Evolutionary conservation across 2,329 filamentous ascomycete species (phyloP).

Genomic region (Arthrobotrys sphaeroides): DNA sequence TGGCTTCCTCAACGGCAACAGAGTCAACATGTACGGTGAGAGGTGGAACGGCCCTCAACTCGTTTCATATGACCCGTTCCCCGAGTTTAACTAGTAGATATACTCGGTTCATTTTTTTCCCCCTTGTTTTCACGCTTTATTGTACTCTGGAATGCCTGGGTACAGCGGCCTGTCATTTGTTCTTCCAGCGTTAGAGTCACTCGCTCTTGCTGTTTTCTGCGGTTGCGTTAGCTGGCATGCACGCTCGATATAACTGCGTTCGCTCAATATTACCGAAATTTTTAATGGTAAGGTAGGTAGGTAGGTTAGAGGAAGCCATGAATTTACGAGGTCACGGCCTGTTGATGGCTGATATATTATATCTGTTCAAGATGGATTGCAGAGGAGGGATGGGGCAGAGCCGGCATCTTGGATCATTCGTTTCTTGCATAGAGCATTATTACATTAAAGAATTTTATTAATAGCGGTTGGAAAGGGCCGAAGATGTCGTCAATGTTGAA

Average conservation of each 20-base stretch:
- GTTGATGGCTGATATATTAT: neutral
- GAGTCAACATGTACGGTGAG: conserved; percentile 67
- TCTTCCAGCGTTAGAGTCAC: conserved; percentile 27
- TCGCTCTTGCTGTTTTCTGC: conserved; percentile 18
- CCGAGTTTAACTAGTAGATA: conserved; percentile 65
- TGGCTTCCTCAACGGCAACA: conserved; percentile 66
- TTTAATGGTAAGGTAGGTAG: neutral
- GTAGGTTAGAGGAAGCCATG: conserved; percentile 7
- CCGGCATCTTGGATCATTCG: conserved; percentile 26
- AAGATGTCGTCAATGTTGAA: conserved; percentile 2
- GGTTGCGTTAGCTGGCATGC: conserved; percentile 7
- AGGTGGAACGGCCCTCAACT: conserved; percentile 66
- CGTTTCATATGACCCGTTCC: conserved; percentile 65
- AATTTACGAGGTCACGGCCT: conserved; percentile 27
- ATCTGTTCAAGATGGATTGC: conserved; percentile 12
- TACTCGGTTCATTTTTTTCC: neutral
- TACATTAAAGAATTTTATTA: conserved; percentile 19
- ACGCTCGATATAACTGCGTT: conserved; percentile 16
- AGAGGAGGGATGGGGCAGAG: conserved; percentile 1
- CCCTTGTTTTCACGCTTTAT: neutral
- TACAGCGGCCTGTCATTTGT: conserved; percentile 3
- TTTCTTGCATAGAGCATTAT: conserved; percentile 32
- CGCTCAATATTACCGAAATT: neutral
- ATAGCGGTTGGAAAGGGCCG: conserved; percentile 2
- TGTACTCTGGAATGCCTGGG: neutral